Percentiles rank a stretch among this genome's conserved stretches.
These are phyloP conservation scores for Arthroderma sp. DNA, from an alignment of 2,329 filamentous ascomycete genomes.

Conservation along the genomic window DNA sequence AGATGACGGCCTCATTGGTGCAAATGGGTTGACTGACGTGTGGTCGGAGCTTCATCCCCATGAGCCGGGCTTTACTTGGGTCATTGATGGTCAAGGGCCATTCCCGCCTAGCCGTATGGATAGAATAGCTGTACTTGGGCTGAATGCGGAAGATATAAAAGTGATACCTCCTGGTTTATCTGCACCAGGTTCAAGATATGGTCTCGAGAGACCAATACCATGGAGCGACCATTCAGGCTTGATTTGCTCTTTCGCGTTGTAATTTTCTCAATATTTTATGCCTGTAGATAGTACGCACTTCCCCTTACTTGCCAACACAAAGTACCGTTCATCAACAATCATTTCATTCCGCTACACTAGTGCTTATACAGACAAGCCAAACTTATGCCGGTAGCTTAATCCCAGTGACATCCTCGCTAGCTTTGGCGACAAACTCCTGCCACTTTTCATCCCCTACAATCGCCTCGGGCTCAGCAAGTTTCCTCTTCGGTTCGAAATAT, in stretches of 20 bases:
- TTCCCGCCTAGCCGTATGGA: conserved; percentile 27
- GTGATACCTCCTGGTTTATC: conserved; percentile 12
- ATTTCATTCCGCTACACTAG: neutral
- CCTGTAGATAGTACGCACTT: too few species aligned
- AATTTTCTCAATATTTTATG: too few species aligned
- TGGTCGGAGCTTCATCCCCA: conserved; percentile 19
- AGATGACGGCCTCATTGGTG: conserved; percentile 20
- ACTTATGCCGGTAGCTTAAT: neutral
- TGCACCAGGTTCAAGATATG: neutral
- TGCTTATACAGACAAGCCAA: neutral
- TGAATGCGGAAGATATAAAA: conserved; percentile 14
- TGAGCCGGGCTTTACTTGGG: conserved; percentile 28
- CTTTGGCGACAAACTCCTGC: conserved; percentile 13
- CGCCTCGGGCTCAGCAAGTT: conserved; percentile 10
- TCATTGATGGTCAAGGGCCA: conserved; percentile 19
- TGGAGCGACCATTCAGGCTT: conserved; percentile 5
- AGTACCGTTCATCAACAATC: too few species aligned
- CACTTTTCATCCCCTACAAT: conserved; percentile 8
- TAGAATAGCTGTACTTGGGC: conserved; percentile 22
- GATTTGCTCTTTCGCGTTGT: neutral
- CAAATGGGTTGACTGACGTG: conserved; percentile 24
- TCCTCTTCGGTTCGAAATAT: conserved; percentile 14
- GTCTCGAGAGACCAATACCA: neutral
- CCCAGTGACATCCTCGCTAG: conserved; percentile 12
- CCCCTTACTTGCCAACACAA: too few species aligned